A percentile compares a stretch with the other conserved stretches of the same genome.
These are phyloP conservation scores for Diaporthe citrichinensis DNA, from an alignment of 2,329 filamentous ascomycete species.

Conservation along the genomic window DNA sequence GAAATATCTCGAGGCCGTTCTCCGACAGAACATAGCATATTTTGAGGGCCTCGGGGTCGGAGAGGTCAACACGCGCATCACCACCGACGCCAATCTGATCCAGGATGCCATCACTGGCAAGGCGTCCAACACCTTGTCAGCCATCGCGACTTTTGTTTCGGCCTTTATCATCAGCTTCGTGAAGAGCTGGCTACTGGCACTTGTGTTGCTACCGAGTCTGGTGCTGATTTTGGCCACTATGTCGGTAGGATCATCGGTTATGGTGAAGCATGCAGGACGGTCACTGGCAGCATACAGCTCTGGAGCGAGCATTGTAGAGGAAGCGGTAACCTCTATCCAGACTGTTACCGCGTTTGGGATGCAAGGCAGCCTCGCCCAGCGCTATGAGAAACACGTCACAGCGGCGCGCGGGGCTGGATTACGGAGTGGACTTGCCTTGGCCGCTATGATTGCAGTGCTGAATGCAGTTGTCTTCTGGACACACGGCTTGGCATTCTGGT, in stretches of 20 bases:
- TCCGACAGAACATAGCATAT: conserved; percentile 91
- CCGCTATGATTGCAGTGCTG: conserved; percentile 85
- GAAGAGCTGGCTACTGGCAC: conserved; percentile 91
- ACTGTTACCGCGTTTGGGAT: conserved; percentile 95
- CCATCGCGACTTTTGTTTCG: conserved; percentile 85
- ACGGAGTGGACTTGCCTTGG: conserved; percentile 80
- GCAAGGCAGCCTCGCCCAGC: conserved; percentile 86
- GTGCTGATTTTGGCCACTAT: conserved; percentile 83
- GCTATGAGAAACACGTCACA: conserved; percentile 83
- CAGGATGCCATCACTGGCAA: conserved; percentile 96
- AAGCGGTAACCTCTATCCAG: conserved; percentile 92
- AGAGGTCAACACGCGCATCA: conserved; percentile 95
- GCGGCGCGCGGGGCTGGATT: conserved; percentile 82
- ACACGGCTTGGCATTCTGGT: conserved; percentile 91
- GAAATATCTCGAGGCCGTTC: conserved; percentile 85
- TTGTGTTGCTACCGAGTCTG: conserved; percentile 88
- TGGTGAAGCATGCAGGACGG: conserved; percentile 85
- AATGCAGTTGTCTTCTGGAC: conserved; percentile 89
- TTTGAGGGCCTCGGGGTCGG: conserved; percentile 94
- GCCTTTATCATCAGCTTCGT: conserved; percentile 93
- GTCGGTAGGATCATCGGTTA: conserved; percentile 79
- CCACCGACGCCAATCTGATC: conserved; percentile 91
- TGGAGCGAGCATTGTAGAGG: conserved; percentile 91
- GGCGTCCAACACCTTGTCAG: conserved; percentile 81
- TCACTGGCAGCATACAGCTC: conserved; percentile 84